Evolutionary conservation across 1,139 yeast species (phyloP).

Genomic region (Suhomyces guaymorum): DNA sequence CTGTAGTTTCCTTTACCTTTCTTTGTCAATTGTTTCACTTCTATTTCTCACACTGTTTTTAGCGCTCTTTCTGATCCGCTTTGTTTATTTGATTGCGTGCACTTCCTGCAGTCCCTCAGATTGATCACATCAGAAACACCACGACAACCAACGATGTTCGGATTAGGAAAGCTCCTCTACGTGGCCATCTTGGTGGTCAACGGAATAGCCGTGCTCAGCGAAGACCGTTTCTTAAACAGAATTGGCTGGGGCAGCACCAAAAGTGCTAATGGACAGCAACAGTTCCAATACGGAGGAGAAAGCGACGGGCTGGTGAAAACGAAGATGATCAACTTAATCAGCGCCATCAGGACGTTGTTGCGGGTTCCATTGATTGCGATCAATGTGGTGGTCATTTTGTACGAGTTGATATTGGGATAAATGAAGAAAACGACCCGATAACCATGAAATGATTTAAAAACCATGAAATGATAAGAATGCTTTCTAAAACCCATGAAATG

Average conservation of each 20-base stretch:
- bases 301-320: slow-evolving; percentile 52
- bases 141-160: slow-evolving; percentile 49
- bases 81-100: not conserved
- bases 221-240: slow-evolving; percentile 77
- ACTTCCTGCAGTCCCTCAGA: not conserved
- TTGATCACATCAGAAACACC: not conserved
- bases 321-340: slow-evolving; percentile 61
- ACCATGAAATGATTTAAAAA: too few species aligned
- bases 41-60: not conserved
- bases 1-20: too few species aligned
- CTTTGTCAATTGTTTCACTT: too few species aligned
- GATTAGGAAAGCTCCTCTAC: slow-evolving; percentile 68
- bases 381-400: slow-evolving; percentile 65
- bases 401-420: slow-evolving; percentile 74
- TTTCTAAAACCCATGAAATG: too few species aligned
- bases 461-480: too few species aligned
- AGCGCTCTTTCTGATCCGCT: slow-evolving; percentile 1
- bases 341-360: slow-evolving; percentile 74
- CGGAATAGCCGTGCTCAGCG: slow-evolving; percentile 78
- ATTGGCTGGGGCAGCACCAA: slow-evolving; percentile 46
- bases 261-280: slow-evolving; percentile 24
- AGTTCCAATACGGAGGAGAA: slow-evolving; percentile 28
- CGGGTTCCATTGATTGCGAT: slow-evolving; percentile 73
- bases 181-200: slow-evolving; percentile 68
- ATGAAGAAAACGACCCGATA: too few species aligned